These are phyloP conservation scores for Misopates orontium DNA, from an alignment of 257 asterid genomes.

Conservation along the genomic window DNA sequence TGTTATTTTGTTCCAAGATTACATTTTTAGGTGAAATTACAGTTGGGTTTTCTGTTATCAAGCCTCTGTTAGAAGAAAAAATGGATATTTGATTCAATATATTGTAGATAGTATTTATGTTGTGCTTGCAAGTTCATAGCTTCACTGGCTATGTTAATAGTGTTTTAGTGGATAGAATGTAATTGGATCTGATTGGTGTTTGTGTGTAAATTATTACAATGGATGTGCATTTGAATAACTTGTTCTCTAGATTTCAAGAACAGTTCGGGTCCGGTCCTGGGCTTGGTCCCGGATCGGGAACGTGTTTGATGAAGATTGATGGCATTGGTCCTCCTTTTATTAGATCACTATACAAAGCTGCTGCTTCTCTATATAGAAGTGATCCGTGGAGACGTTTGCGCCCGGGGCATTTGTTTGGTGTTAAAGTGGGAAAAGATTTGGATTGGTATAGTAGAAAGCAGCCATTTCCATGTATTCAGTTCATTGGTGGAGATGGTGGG, in stretches of 20 bases:
- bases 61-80: not conserved
- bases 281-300: slow-evolving; percentile 60
- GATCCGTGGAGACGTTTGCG: slow-evolving; percentile 63
- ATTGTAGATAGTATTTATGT: too few species aligned
- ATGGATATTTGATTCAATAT: not conserved
- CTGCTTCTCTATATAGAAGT: slow-evolving; percentile 55
- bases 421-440: slow-evolving; percentile 47
- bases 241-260: slow-evolving; percentile 47
- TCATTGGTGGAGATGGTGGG: slow-evolving; percentile 65
- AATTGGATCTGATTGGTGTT: slow-evolving; percentile 25
- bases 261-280: slow-evolving; percentile 66
- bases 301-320: slow-evolving; percentile 48
- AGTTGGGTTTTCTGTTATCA: not conserved
- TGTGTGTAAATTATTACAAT: slow-evolving; percentile 17
- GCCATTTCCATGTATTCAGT: slow-evolving; percentile 51
- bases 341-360: slow-evolving; percentile 46
- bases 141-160: not conserved
- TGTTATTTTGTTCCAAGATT: too few species aligned
- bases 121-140: not conserved
- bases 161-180: not conserved
- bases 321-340: slow-evolving; percentile 40
- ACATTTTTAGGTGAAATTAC: too few species aligned
- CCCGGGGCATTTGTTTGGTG: slow-evolving; percentile 50
- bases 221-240: slow-evolving; percentile 51
- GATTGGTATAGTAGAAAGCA: slow-evolving; percentile 52